These are phyloP conservation scores for Gastrodia elata DNA, from an alignment of 106 monocot species.

Conservation along the genomic window DNA sequence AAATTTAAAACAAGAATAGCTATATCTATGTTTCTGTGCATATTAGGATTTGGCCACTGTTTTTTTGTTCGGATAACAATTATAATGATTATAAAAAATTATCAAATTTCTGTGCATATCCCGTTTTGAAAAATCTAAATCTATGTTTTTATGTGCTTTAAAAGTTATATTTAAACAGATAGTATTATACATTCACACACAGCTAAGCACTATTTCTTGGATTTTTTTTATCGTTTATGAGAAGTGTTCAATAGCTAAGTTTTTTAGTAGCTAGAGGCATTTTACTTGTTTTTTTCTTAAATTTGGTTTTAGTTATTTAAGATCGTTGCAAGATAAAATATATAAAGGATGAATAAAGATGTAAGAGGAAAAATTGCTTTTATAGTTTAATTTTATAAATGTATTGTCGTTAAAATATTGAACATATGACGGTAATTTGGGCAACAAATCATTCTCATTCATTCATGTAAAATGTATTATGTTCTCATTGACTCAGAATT, in stretches of 20 bases:
- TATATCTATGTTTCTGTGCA: neutral
- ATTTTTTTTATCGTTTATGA: too few relatives aligned
- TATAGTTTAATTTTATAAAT: too few relatives aligned
- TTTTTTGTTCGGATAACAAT: neutral
- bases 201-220: too few relatives aligned
- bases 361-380: too few relatives aligned
- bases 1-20: neutral
- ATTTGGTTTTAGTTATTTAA: too few relatives aligned
- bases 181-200: too few relatives aligned
- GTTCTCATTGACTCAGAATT: slow-evolving; percentile 58
- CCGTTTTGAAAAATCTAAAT: neutral
- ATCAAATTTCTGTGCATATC: neutral
- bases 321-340: too few relatives aligned
- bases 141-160: neutral
- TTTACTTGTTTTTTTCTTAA: too few relatives aligned
- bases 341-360: too few relatives aligned
- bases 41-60: neutral
- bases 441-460: neutral
- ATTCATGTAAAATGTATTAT: slow-evolving; percentile 5
- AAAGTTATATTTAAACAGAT: neutral
- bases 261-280: too few relatives aligned
- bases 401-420: too few relatives aligned
- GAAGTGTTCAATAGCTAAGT: too few relatives aligned
- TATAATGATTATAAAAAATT: neutral
- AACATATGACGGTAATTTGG: neutral